Evolutionary conservation across 2,329 filamentous ascomycete genomes (phyloP).

Genomic region (Leptographium lundbergii): DNA sequence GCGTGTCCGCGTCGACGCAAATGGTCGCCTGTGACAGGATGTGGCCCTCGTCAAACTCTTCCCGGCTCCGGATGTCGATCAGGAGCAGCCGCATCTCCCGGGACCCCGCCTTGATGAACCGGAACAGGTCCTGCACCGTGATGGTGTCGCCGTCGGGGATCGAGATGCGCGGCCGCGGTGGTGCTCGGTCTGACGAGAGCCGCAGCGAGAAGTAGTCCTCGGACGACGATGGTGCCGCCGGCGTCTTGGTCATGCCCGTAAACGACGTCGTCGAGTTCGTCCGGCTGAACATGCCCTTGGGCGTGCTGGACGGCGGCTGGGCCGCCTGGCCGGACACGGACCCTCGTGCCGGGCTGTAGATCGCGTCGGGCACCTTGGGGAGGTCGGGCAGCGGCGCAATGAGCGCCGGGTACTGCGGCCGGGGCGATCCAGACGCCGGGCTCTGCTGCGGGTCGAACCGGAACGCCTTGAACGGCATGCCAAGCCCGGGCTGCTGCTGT

Average conservation of each 20-base stretch:
- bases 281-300: slow-evolving; percentile 49
- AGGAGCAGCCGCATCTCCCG: slow-evolving; percentile 55
- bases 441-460: neutral
- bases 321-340: slow-evolving; percentile 53
- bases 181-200: neutral
- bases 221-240: slow-evolving; percentile 4
- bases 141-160: slow-evolving; percentile 46
- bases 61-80: slow-evolving; percentile 72
- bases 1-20: slow-evolving; percentile 73
- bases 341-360: slow-evolving; percentile 66
- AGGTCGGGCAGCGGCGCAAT: slow-evolving; percentile 33
- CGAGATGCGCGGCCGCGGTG: slow-evolving; percentile 25
- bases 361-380: slow-evolving; percentile 60
- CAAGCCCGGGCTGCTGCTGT: slow-evolving; percentile 1
- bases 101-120: slow-evolving; percentile 47
- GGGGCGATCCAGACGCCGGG: neutral
- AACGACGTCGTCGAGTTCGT: slow-evolving; percentile 39
- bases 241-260: slow-evolving; percentile 11
- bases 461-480: slow-evolving; percentile 2
- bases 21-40: slow-evolving; percentile 75
- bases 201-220: slow-evolving; percentile 24
- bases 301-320: slow-evolving; percentile 51
- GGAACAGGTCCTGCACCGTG: slow-evolving; percentile 55
- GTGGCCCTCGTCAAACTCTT: slow-evolving; percentile 78
- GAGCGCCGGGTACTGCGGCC: slow-evolving; percentile 2